These are phyloP conservation scores for Euphrasia arctica DNA, from an alignment of 305 asterid species.

Conservation along the genomic window DNA sequence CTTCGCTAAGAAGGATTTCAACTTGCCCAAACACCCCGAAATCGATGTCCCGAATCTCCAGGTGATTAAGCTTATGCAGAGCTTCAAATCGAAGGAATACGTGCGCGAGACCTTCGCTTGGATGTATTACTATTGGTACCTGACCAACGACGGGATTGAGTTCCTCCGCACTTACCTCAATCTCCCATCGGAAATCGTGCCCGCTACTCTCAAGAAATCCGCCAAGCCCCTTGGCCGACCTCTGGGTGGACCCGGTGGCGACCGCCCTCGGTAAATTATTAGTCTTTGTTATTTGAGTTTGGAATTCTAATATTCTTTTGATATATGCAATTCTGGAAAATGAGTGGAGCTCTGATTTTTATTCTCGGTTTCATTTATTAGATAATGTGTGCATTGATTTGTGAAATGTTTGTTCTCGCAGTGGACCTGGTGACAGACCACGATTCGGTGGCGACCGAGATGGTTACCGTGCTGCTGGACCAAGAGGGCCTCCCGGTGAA, in stretches of 20 bases:
- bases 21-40: constrained; percentile 80
- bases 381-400: background rate
- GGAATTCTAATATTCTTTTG: background rate
- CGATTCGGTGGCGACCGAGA: constrained; percentile 77
- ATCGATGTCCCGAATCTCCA: constrained; percentile 88
- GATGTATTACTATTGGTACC: constrained; percentile 93
- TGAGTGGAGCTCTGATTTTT: background rate
- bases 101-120: constrained; percentile 94
- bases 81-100: constrained; percentile 86
- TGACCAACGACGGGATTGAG: constrained; percentile 89
- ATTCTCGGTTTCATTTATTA: background rate
- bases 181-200: constrained; percentile 86
- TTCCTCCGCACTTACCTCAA: constrained; percentile 83
- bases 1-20: constrained; percentile 84
- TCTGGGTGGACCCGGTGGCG: constrained; percentile 92
- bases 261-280: constrained; percentile 71
- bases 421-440: constrained; percentile 92
- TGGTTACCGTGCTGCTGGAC: constrained; percentile 91
- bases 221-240: constrained; percentile 93
- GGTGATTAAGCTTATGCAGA: constrained; percentile 95
- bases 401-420: constrained; percentile 25
- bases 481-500: constrained; percentile 83
- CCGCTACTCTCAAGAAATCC: constrained; percentile 90
- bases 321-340: background rate
- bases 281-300: background rate